Conservation (phyloP, 495 filamentous ascomycete species). For the Tuber aestivum region DNA sequence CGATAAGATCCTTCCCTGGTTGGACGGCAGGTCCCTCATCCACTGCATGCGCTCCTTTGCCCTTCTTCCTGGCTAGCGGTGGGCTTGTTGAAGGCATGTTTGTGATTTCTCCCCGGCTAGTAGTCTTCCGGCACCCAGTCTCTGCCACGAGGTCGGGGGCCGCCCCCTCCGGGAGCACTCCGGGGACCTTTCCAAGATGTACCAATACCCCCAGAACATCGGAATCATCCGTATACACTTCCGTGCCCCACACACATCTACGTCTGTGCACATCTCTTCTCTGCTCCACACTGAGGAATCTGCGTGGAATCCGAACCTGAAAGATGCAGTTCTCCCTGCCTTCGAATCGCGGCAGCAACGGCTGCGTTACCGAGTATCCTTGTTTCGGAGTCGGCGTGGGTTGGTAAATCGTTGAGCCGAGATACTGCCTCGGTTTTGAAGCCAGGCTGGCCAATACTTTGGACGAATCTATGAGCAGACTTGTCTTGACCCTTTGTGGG, state of each 20-base stretch:
- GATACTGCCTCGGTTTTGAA: slow-evolving; percentile 44
- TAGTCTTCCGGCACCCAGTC: slow-evolving; percentile 39
- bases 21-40: slow-evolving; percentile 38
- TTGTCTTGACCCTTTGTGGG: slow-evolving; percentile 41
- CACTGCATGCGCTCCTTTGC: slow-evolving; percentile 6
- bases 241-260: slow-evolving; percentile 81
- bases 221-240: slow-evolving; percentile 92
- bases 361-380: slow-evolving; percentile 58
- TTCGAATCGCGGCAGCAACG: slow-evolving; percentile 71
- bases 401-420: slow-evolving; percentile 48
- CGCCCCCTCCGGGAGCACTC: slow-evolving; percentile 75
- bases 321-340: slow-evolving; percentile 84
- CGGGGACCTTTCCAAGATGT: slow-evolving; percentile 84
- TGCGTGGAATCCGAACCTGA: slow-evolving; percentile 75
- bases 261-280: slow-evolving; percentile 75
- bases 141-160: slow-evolving; percentile 50
- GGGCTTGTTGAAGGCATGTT: slow-evolving; percentile 27
- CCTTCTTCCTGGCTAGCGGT: slow-evolving; percentile 35
- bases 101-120: slow-evolving; percentile 22
- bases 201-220: slow-evolving; percentile 90
- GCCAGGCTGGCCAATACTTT: slow-evolving; percentile 55
- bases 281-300: slow-evolving; percentile 60
- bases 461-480: slow-evolving; percentile 40
- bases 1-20: slow-evolving; percentile 62
- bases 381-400: slow-evolving; percentile 60